Evolutionary conservation across 192 early-diverging fungal genomes (phyloP), one percentile per base, ranked within the genome.

Genomic region (Coemansia guatemalensis): DNA sequence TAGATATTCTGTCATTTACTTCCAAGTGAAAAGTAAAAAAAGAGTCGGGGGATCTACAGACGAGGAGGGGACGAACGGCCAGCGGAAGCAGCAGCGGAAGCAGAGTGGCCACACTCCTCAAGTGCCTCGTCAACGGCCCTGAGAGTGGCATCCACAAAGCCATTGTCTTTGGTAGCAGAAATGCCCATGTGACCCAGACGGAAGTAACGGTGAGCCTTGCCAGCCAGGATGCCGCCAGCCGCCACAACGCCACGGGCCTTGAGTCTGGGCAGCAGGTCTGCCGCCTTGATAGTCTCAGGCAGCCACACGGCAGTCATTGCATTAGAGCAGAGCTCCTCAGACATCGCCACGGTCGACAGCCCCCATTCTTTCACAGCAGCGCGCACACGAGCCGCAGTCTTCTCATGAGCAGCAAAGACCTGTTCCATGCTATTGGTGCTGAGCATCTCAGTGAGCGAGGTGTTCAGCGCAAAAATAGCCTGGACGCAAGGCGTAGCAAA

Each of bases 401-500:
- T 81, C 64, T 83, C 83, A 69, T 99, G 95, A 47, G 88, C 82
- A 8, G 67, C 86, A 75, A 94, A 94, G 35, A 94, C 88, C 8
- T 65, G 55, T 64, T 95, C 92, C 83, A 98, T 81, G 63, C 73
- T 65, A 44, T 35, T 69, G 25, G 81, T 71, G 39, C 81, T 74
- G 48, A 92, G 83, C 27, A 95, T 77, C 78, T 92, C 90, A 72
- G 85, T 83, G 57, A 99, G 85, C 55, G 91, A 90, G 23, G 87
- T 83, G 71, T 94, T 84, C 32, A 99, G 89, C 24, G 95, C 94
- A 75, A 88, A 84, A 73, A 99, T 86, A 41, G 91, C 85, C 83
- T 95, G 94, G 51, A 99, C 96, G 49, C 93, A 87, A 12, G 96
- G 96, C 27, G 96, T 99, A 56, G 95, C 96, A 86, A 99, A 99